Percentiles rank a stretch among this genome's conserved stretches.
phyloP scores from a whole-genome alignment of 164 flowering plant species.

The Dillenia suffruticosa region DNA sequence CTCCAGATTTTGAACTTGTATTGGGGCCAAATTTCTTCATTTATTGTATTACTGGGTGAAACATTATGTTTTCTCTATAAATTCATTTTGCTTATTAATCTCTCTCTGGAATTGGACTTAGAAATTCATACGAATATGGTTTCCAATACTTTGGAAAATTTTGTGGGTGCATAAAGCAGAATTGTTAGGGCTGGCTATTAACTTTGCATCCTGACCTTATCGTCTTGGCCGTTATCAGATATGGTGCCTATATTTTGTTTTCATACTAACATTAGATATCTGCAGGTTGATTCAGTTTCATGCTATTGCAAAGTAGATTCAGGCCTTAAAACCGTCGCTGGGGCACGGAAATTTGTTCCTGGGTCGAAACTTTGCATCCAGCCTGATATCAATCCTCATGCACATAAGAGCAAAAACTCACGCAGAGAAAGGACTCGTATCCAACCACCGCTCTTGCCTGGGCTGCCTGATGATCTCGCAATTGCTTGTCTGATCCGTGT shows the following conservation, averaged over 20 bases:
- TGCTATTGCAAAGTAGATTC: conserved; percentile 88
- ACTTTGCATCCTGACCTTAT: too few species aligned
- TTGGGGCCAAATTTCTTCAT: too few species aligned
- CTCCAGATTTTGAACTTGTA: too few species aligned
- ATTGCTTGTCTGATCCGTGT: conserved; percentile 91
- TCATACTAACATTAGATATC: conserved; percentile 11
- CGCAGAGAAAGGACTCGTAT: conserved; percentile 66
- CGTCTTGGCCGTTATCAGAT: too few species aligned
- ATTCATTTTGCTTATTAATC: too few species aligned
- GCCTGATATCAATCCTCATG: conserved; percentile 81
- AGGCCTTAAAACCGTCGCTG: conserved; percentile 81
- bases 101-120: too few species aligned
- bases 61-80: too few species aligned
- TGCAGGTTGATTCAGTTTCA: conserved; percentile 86
- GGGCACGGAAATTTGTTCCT: conserved; percentile 84
- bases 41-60: too few species aligned
- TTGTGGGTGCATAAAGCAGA: too few species aligned
- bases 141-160: too few species aligned
- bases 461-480: conserved; percentile 97
- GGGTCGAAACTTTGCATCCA: conserved; percentile 84
- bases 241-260: neutral
- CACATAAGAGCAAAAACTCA: conserved; percentile 58
- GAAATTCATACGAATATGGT: too few species aligned
- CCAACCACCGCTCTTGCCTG: conserved; percentile 89
- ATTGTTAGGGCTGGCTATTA: too few species aligned